Conservation (phyloP, 257 asterid species). For the Ballota nigra region DNA sequence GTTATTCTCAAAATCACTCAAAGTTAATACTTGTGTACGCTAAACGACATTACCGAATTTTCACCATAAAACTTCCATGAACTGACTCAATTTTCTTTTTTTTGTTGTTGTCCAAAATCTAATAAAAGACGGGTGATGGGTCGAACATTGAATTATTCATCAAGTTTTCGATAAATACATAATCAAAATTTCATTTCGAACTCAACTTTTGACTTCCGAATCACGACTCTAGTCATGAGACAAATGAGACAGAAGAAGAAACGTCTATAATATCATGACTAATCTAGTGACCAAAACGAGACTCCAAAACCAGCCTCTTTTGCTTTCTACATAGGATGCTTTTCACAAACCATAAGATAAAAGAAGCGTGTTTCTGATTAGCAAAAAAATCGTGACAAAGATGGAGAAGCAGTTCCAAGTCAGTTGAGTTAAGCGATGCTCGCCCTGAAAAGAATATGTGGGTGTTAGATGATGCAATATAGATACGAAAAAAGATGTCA, state of each 20-base stretch:
- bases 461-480: not conserved
- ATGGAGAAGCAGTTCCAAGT: not conserved
- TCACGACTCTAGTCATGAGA: not conserved
- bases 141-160: not conserved
- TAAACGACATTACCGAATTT: not conserved
- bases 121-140: too few species aligned
- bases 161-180: not conserved
- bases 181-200: not conserved
- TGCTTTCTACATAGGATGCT: not conserved
- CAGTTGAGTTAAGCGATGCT: not conserved
- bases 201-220: not conserved
- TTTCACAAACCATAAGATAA: not conserved
- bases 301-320: not conserved
- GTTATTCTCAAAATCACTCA: too few species aligned
- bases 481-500: too few species aligned
- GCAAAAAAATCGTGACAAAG: not conserved
- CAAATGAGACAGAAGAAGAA: not conserved
- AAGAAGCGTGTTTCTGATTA: not conserved
- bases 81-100: too few species aligned
- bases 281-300: not conserved
- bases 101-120: too few species aligned
- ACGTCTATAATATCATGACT: not conserved
- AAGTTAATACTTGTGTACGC: too few species aligned
- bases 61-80: too few species aligned
- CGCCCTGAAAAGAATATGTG: slow-evolving; percentile 10